Conservation (phyloP, 23 red algal genomes). For the Agarophyton chilense region DNA sequence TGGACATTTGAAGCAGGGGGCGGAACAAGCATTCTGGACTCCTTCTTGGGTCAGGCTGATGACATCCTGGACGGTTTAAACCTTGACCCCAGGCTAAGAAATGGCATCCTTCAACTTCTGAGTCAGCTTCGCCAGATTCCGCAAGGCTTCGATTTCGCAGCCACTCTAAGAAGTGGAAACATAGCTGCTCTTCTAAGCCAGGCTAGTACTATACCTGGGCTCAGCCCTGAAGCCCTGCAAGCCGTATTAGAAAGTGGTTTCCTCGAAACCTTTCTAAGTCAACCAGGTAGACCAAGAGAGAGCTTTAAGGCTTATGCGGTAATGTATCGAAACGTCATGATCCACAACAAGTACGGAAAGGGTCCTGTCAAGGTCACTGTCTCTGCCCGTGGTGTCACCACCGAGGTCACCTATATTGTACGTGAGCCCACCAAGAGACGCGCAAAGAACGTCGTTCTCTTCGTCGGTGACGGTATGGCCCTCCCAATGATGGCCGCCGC, state of each 20-base stretch:
- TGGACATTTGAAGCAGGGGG: slow-evolving; percentile 41
- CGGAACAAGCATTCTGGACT: background rate
- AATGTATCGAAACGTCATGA: slow-evolving; percentile 45
- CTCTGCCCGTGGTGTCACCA: slow-evolving; percentile 44
- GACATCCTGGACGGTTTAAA: background rate
- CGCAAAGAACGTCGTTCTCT: slow-evolving; percentile 53
- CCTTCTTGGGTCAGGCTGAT: background rate
- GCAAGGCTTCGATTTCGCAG: too few relatives aligned
- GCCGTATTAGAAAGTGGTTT: background rate
- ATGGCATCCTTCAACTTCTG: too few relatives aligned
- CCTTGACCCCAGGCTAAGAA: too few relatives aligned
- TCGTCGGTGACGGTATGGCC: slow-evolving; percentile 63
- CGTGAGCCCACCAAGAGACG: slow-evolving; percentile 38
- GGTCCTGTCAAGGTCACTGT: slow-evolving; percentile 46
- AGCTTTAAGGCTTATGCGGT: slow-evolving; percentile 26
- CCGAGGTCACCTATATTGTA: slow-evolving; percentile 19
- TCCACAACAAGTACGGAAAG: slow-evolving; percentile 41
- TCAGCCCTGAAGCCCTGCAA: too few relatives aligned
- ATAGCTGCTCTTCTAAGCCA: background rate
- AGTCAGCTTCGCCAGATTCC: too few relatives aligned
- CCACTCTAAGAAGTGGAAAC: too few relatives aligned
- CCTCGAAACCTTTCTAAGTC: background rate
- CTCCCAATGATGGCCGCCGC: slow-evolving; percentile 60
- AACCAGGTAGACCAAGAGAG: slow-evolving; percentile 8
- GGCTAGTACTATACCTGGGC: too few relatives aligned